phyloP scores from a whole-genome alignment of 495 filamentous ascomycete genomes.

The Friedmanniomyces endolithicus region DNA sequence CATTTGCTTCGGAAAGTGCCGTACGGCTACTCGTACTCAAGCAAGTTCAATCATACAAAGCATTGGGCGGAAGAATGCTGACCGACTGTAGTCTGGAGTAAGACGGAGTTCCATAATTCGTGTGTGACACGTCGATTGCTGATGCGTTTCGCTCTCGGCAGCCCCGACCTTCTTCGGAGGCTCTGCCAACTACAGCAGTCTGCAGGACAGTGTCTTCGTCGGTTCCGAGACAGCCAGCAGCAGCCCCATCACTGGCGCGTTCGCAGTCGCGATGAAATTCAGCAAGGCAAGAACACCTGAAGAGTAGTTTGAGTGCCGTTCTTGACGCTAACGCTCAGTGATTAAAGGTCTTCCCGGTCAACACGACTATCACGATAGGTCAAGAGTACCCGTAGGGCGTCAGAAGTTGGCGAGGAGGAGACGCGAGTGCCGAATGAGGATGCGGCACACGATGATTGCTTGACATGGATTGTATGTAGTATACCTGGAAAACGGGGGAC shows the following conservation, averaged over 20 bases:
- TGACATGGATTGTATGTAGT: too few relatives aligned
- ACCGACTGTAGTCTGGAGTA: slow-evolving; percentile 6
- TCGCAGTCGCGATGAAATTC: slow-evolving; percentile 3
- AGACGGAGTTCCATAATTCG: too few relatives aligned
- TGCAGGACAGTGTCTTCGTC: slow-evolving; percentile 19
- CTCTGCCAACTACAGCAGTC: slow-evolving; percentile 11
- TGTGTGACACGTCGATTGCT: too few relatives aligned
- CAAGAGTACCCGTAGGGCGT: slow-evolving; percentile 15
- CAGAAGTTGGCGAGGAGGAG: too few relatives aligned
- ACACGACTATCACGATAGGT: slow-evolving; percentile 16
- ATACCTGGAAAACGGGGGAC: too few relatives aligned
- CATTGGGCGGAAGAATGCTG: background rate
- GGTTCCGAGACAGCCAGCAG: slow-evolving; percentile 13
- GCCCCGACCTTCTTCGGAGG: slow-evolving; percentile 8
- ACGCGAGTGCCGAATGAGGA: too few relatives aligned
- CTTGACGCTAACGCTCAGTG: too few relatives aligned
- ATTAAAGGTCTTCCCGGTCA: background rate
- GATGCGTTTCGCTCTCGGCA: too few relatives aligned
- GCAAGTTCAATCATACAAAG: background rate
- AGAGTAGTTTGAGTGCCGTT: too few relatives aligned
- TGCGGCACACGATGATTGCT: too few relatives aligned
- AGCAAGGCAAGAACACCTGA: too few relatives aligned
- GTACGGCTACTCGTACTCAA: slow-evolving; percentile 12
- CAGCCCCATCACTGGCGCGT: background rate
- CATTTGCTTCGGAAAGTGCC: too few relatives aligned